Base-by-base conservation (phyloP, 768 basidiomycete genomes). In the Amanita rimosa region DNA sequence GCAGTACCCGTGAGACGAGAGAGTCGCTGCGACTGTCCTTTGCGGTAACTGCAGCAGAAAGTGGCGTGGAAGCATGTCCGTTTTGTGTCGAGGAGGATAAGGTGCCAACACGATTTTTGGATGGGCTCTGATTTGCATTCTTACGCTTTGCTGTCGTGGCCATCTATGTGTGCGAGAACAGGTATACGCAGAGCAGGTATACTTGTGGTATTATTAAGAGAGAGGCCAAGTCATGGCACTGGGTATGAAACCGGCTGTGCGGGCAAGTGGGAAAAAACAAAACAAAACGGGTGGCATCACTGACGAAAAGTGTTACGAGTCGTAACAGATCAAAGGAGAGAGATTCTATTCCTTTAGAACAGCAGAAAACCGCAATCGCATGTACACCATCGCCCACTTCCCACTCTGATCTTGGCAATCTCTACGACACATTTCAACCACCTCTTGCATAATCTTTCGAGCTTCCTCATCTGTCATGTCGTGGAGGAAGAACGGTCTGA, bases 351-450 rank as follows among this genome's bases (percentile, higher is more conserved):
- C 54, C 48, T 61, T 64, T 50, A 74, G 54, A 33, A 74, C 61
- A 38, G 84, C 82, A 40, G 64, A 68, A 53, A 85, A 81, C 46
- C 86, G 69, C 56, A 90, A 61, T 42, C 89, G 67, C 52, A 76
- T 76, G 57, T 87, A 89, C 73, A 89, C 78, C 67, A 87, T 66
- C 26, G 73, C 65, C 85, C 85, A 87, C 9, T 72, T 72, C 13
- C 81, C 80, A 22, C 66, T 62, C n/a, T 55, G 59, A 59, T 85
- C 81, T 56, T 67, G 66, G 58, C 72, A 79, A 55, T 83, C 83
- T 26, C 76, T 61, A 36, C 59, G 61, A 54, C 75, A 75, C 56
- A 76, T 64, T 52, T 79, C 67, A 57, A 72, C 70, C 6, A 85
- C 81, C 57, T 84, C 78, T 27, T 70, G 59, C 60, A 88, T 78